Percentiles rank a stretch among this genome's conserved stretches.
Evolutionary conservation across 75 land plant genomes (phyloP).

Genomic region (Pseudotsuga menziesii): DNA sequence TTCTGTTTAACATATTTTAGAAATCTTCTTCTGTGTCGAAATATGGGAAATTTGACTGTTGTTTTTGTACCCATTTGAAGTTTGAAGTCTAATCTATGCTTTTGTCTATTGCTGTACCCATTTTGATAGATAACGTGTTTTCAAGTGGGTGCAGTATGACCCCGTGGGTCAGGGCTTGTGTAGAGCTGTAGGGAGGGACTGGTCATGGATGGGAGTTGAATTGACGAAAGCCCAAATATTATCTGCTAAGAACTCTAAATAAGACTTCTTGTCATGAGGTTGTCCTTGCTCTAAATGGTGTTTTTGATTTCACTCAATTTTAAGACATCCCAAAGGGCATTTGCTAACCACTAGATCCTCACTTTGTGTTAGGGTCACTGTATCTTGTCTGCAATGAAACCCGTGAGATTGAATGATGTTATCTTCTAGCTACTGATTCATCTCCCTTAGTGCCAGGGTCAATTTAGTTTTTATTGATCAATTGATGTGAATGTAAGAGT

Average conservation of each 20-base stretch:
- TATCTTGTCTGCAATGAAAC: not conserved
- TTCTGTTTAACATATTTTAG: no score
- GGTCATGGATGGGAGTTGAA: not conserved
- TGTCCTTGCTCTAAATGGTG: not conserved
- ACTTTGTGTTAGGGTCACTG: not conserved
- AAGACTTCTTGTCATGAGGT: not conserved
- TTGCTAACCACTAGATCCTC: not conserved
- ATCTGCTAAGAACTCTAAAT: not conserved
- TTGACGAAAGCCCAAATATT: not conserved
- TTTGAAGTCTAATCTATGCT: not conserved
- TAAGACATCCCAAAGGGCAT: not conserved
- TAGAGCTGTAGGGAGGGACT: not conserved
- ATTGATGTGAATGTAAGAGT: not conserved
- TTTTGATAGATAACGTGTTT: not conserved
- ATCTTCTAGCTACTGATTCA: not conserved
- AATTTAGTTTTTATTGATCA: not conserved
- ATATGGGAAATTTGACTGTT: not conserved
- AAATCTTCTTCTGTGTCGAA: not conserved
- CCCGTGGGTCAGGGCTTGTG: not conserved
- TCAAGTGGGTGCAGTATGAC: not conserved
- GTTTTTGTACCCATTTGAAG: not conserved
- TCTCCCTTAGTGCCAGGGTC: not conserved
- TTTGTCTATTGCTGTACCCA: constrained; percentile 1
- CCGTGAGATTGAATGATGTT: not conserved
- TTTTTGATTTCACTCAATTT: not conserved